These are phyloP conservation scores for Termitomyces sp. DNA, from an alignment of 768 basidiomycete species.

Conservation along the genomic window DNA sequence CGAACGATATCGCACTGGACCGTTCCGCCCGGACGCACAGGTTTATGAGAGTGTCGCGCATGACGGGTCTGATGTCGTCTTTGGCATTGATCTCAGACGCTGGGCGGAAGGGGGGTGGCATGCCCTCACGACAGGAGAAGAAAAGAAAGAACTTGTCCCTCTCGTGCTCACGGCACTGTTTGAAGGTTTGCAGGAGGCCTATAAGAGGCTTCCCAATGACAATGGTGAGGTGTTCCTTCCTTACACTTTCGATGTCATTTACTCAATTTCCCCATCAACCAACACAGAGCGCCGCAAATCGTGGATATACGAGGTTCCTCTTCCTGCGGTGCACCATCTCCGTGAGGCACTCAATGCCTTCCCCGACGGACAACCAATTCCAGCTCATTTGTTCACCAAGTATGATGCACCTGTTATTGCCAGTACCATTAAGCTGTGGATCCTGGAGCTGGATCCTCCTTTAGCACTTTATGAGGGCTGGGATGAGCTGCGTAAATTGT, in stretches of 20 bases:
- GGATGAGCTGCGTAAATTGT: conserved; percentile 87
- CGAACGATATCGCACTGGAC: conserved; percentile 89
- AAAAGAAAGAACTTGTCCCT: conserved; percentile 63
- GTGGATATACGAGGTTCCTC: conserved; percentile 94
- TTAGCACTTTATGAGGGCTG: conserved; percentile 83
- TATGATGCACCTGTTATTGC: conserved; percentile 89
- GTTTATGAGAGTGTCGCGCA: conserved; percentile 84
- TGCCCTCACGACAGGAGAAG: conserved; percentile 45
- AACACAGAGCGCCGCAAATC: conserved; percentile 74
- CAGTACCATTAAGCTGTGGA: conserved; percentile 81
- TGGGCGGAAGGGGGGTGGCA: conserved; percentile 88
- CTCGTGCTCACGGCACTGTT: conserved; percentile 70
- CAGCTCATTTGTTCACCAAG: conserved; percentile 45
- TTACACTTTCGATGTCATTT: neutral
- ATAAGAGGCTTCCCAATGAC: conserved; percentile 56
- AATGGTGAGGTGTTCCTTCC: conserved; percentile 38
- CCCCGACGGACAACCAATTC: conserved; percentile 52
- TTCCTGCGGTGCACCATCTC: conserved; percentile 78
- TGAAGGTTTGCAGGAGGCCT: conserved; percentile 56
- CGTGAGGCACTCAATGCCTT: conserved; percentile 79
- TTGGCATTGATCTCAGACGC: conserved; percentile 86
- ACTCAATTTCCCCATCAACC: neutral
- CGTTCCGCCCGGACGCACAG: conserved; percentile 83
- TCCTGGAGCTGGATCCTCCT: conserved; percentile 88
- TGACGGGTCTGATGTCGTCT: conserved; percentile 80